These are phyloP conservation scores for Rhododendron ferrugineum DNA, from an alignment of 148 eudicot species.

Conservation along the genomic window DNA sequence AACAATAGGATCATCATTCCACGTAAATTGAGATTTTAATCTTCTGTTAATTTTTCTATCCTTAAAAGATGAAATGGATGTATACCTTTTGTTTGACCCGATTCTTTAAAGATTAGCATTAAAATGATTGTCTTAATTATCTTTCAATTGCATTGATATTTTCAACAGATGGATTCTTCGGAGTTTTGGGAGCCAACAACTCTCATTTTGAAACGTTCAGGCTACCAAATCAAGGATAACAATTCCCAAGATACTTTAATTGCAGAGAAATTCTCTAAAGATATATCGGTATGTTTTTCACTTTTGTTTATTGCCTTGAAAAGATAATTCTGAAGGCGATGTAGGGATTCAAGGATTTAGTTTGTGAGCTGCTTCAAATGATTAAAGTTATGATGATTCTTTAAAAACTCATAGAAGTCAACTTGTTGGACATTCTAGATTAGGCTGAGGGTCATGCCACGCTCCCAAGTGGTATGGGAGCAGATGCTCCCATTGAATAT, in stretches of 20 bases:
- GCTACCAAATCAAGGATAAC: conserved; percentile 65
- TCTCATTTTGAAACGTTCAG: conserved; percentile 50
- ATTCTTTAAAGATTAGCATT: background rate
- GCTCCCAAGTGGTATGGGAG: too few relatives aligned
- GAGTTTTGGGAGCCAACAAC: conserved; percentile 79
- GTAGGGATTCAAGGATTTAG: background rate
- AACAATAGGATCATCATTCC: background rate
- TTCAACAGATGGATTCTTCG: conserved; percentile 57
- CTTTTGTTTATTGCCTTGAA: background rate
- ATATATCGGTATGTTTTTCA: conserved; percentile 50
- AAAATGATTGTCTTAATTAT: background rate
- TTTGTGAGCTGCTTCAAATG: background rate
- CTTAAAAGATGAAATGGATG: background rate
- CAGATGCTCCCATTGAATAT: too few relatives aligned
- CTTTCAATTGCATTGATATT: conserved; percentile 7
- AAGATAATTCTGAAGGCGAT: background rate
- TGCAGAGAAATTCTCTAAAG: conserved; percentile 66
- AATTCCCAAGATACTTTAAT: conserved; percentile 42
- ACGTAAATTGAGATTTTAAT: background rate
- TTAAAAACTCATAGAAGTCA: background rate
- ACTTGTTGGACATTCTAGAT: background rate
- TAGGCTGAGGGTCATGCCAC: background rate
- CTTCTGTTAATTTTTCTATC: background rate
- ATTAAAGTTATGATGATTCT: background rate
- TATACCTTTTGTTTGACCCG: background rate